Conservation (phyloP, 371 early-diverging fungal species). For the Haplosporangium sp. region DNA sequence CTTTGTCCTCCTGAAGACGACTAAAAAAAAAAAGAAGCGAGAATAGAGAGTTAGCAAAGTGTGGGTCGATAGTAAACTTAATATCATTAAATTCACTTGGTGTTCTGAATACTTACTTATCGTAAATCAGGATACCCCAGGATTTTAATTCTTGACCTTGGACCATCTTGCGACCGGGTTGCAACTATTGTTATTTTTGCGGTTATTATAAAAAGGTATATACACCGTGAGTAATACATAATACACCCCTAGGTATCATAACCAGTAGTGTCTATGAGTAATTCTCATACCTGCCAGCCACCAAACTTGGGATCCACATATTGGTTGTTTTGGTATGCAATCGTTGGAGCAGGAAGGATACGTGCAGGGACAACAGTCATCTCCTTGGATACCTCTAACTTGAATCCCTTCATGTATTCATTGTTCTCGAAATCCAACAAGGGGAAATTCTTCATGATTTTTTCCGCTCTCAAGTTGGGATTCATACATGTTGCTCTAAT, state of each 20-base stretch:
- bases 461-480: conserved; percentile 65
- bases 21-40: neutral
- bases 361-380: conserved; percentile 73
- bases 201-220: neutral
- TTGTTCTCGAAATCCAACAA: conserved; percentile 47
- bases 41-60: neutral
- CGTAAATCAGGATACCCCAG: conserved; percentile 74
- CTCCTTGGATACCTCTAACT: conserved; percentile 63
- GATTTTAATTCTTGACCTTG: conserved; percentile 66
- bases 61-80: no score
- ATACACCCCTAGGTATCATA: neutral
- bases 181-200: conserved; percentile 3
- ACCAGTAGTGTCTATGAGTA: neutral
- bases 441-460: conserved; percentile 42
- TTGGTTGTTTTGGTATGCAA: conserved; percentile 68
- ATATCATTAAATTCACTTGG: neutral
- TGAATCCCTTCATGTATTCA: conserved; percentile 59
- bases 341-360: conserved; percentile 70
- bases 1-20: conserved; percentile 2
- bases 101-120: conserved; percentile 23
- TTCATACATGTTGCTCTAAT: conserved; percentile 76
- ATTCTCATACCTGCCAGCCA: conserved; percentile 69
- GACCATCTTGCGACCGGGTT: conserved; percentile 73
- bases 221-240: neutral
- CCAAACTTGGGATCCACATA: conserved; percentile 69